These are phyloP conservation scores for Claviceps paspali DNA, from an alignment of 2,329 filamentous ascomycete genomes.

Conservation along the genomic window DNA sequence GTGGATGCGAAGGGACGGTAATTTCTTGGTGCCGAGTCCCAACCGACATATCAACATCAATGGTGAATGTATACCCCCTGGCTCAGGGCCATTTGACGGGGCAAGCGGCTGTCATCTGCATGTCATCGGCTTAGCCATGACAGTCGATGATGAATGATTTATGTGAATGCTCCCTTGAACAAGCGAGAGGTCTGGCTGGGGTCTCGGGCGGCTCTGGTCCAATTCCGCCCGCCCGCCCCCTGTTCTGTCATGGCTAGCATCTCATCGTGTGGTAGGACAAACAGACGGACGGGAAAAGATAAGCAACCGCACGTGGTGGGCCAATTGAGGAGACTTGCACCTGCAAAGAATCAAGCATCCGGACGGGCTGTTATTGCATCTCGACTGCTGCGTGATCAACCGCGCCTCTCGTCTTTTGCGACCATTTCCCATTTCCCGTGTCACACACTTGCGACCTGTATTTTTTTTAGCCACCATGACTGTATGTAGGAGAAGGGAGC, in stretches of 20 bases:
- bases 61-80: no score
- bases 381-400: not conserved
- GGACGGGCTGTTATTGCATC: not conserved
- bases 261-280: not conserved
- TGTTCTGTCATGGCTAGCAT: not conserved
- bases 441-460: no score
- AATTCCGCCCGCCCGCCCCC: no score
- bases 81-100: not conserved
- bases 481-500: not conserved
- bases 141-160: not conserved
- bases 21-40: no score
- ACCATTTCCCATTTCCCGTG: no score
- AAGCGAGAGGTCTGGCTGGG: not conserved
- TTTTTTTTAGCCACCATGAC: not conserved
- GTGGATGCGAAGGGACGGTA: not conserved
- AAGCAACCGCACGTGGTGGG: constrained; percentile 1
- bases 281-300: not conserved
- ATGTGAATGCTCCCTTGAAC: not conserved
- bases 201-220: not conserved
- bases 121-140: not conserved
- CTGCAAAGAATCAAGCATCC: not conserved
- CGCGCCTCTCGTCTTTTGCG: not conserved
- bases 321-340: not conserved
- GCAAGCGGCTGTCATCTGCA: not conserved
- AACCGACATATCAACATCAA: no score